A percentile compares a stretch with the other conserved stretches of the same genome.
These are phyloP conservation scores for sunflower (Helianthus annuus) DNA, from an alignment of 129 eudicot species.

Conservation along the genomic window DNA sequence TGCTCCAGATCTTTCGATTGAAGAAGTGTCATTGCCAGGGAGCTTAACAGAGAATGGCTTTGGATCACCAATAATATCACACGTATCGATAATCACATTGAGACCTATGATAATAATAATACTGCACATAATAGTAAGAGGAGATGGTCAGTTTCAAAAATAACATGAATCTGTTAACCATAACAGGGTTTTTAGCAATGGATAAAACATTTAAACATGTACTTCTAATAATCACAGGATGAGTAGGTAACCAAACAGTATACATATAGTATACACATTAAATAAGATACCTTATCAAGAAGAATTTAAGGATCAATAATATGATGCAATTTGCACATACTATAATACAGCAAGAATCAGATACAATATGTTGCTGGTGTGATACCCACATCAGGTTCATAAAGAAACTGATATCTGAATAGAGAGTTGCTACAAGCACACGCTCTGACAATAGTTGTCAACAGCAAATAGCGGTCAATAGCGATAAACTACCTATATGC, in stretches of 20 bases:
- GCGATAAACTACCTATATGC: too few relatives aligned
- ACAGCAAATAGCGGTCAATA: too few relatives aligned
- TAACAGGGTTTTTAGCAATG: neutral
- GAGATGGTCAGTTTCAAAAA: slow-evolving; percentile 2
- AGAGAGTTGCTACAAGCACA: neutral
- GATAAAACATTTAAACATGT: neutral
- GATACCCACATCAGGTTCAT: neutral
- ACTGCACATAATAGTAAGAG: slow-evolving; percentile 47
- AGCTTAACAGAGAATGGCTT: slow-evolving; percentile 34
- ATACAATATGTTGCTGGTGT: neutral
- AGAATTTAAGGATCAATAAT: neutral
- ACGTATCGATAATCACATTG: slow-evolving; percentile 46
- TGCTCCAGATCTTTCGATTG: slow-evolving; percentile 40
- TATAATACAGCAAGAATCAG: neutral
- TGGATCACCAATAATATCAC: slow-evolving; percentile 77
- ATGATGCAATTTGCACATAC: neutral
- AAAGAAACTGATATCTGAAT: neutral
- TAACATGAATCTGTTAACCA: slow-evolving; percentile 1
- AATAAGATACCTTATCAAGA: neutral
- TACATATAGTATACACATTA: neutral
- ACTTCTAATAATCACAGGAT: neutral
- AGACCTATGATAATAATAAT: slow-evolving; percentile 57
- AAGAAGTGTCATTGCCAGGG: slow-evolving; percentile 27
- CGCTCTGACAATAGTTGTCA: neutral
- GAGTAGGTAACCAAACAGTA: neutral